Evolutionary conservation across 306 rosid genomes (phyloP).

Genomic region (Cucurbita maxima): DNA sequence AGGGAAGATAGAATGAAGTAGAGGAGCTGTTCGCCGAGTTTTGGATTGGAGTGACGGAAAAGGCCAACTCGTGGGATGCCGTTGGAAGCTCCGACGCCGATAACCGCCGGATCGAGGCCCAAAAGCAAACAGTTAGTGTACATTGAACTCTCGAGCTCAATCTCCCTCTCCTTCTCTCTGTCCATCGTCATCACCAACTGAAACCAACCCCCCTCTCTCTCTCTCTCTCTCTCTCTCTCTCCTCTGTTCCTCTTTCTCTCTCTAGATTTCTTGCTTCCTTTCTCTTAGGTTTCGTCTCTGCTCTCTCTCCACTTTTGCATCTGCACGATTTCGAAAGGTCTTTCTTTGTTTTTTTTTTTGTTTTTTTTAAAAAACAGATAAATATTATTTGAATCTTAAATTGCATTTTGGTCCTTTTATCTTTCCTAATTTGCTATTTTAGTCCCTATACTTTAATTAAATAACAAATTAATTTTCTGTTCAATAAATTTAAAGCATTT

Average conservation of each 20-base stretch:
- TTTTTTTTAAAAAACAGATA: not conserved
- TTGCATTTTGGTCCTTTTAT: not conserved
- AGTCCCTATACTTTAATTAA: not conserved
- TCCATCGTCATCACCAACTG: slow-evolving; percentile 86
- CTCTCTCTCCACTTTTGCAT: not conserved
- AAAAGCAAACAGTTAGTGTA: slow-evolving; percentile 88
- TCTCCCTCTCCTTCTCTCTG: slow-evolving; percentile 98
- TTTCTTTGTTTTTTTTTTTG: not conserved
- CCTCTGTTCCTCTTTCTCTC: not conserved
- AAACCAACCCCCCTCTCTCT: not conserved
- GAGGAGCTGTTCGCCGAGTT: slow-evolving; percentile 92
- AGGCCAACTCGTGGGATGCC: slow-evolving; percentile 79
- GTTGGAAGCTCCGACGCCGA: slow-evolving; percentile 76
- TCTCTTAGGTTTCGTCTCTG: slow-evolving; percentile 2
- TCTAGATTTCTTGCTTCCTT: not conserved
- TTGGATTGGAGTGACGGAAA: slow-evolving; percentile 98
- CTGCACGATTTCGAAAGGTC: not conserved
- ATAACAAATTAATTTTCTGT: too few relatives aligned
- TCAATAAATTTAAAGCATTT: too few relatives aligned
- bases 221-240: slow-evolving; percentile 6
- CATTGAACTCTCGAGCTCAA: slow-evolving; percentile 98
- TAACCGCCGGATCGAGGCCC: slow-evolving; percentile 90
- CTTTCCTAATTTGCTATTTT: not conserved
- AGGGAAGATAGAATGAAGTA: slow-evolving; percentile 92
- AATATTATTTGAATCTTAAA: not conserved